Conservation (phyloP, 371 early-diverging fungal species). For the Batrachochytrium dendrobatidis region DNA sequence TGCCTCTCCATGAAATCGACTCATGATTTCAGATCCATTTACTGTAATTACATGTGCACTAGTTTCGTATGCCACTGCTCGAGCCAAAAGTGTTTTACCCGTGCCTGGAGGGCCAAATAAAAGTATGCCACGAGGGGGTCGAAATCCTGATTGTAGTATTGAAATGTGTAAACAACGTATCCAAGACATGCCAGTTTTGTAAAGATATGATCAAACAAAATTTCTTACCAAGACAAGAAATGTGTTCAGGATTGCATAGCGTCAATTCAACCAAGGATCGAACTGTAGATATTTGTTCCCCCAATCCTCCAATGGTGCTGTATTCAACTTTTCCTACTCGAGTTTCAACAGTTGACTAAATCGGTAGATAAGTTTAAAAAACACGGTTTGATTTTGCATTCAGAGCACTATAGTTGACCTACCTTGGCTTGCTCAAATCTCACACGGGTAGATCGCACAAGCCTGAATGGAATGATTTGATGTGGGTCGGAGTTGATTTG, state of each 20-base stretch:
- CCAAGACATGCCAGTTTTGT: conserved; percentile 26
- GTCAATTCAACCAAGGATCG: conserved; percentile 85
- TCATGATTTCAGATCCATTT: conserved; percentile 93
- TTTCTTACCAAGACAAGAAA: conserved; percentile 46
- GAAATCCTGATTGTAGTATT: conserved; percentile 89
- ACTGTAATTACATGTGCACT: conserved; percentile 75
- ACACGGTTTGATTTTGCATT: no score
- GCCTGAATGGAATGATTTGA: no score
- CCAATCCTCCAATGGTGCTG: conserved; percentile 59
- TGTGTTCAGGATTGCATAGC: conserved; percentile 65
- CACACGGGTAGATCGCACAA: no score
- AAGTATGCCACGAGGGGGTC: conserved; percentile 75
- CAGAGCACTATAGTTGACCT: no score
- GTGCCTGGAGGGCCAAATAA: conserved; percentile 97
- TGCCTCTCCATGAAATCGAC: conserved; percentile 95
- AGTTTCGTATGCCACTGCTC: conserved; percentile 33
- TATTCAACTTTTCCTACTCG: conserved; percentile 10
- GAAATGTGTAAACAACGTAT: conserved; percentile 98
- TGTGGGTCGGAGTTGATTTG: no score
- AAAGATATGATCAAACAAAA: not conserved
- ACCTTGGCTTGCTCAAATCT: no score
- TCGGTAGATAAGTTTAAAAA: no score
- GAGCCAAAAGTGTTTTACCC: conserved; percentile 59
- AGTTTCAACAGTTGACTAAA: no score
- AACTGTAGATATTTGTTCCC: conserved; percentile 57